Evolutionary conservation across 495 filamentous ascomycete genomes (phyloP).

Genomic region (Parmelia sp.): DNA sequence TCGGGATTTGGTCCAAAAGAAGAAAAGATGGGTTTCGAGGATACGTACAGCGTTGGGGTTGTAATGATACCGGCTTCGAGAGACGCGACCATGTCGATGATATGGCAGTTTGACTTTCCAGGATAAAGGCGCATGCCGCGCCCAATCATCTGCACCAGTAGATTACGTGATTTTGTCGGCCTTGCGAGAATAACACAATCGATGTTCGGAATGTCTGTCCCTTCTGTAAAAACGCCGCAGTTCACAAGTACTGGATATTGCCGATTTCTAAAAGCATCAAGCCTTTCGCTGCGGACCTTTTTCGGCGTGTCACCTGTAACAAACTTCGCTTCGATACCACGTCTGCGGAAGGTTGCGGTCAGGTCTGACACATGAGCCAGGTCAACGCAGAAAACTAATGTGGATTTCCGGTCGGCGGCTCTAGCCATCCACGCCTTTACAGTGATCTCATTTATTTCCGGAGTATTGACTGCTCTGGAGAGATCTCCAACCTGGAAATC

Average conservation of each 20-base stretch:
- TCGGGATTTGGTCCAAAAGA: neutral
- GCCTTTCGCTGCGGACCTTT: conserved; percentile 52
- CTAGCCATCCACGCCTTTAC: conserved; percentile 78
- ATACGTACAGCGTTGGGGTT: conserved; percentile 62
- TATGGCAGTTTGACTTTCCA: conserved; percentile 81
- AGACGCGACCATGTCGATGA: conserved; percentile 93
- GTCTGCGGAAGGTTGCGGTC: conserved; percentile 64
- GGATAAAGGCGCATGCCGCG: conserved; percentile 78
- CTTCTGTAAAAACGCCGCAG: conserved; percentile 94
- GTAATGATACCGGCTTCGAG: conserved; percentile 77
- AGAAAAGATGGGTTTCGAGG: neutral
- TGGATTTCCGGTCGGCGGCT: conserved; percentile 68
- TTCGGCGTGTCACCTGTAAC: conserved; percentile 73
- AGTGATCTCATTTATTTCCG: conserved; percentile 68
- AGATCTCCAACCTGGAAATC: conserved; percentile 74
- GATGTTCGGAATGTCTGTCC: conserved; percentile 94
- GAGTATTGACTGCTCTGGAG: conserved; percentile 73
- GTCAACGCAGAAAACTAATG: conserved; percentile 89
- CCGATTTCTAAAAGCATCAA: conserved; percentile 67
- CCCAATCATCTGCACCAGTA: conserved; percentile 96
- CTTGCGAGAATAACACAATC: conserved; percentile 87
- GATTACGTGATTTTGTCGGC: conserved; percentile 81
- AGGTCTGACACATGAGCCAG: conserved; percentile 68
- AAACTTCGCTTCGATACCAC: conserved; percentile 75
- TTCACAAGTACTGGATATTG: conserved; percentile 87